phyloP scores from a whole-genome alignment of 2,329 filamentous ascomycete genomes.

The Aspergillus neotritici region DNA sequence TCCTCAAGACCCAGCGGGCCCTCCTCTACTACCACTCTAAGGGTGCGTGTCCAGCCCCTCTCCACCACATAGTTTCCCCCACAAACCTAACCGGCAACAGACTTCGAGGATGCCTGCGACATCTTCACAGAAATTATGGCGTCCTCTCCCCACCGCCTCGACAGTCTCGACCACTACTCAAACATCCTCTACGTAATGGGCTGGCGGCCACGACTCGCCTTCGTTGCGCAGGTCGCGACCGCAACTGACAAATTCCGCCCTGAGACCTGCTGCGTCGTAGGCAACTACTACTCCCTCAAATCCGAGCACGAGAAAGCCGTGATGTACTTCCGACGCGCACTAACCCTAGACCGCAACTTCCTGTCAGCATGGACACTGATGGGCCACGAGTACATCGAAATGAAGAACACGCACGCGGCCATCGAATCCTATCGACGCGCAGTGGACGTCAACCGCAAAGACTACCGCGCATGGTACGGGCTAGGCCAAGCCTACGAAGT shows the following conservation, averaged over 20 bases:
- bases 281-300: slow-evolving; percentile 92
- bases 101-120: slow-evolving; percentile 59
- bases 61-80: neutral
- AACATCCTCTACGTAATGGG: slow-evolving; percentile 96
- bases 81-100: slow-evolving; percentile 26
- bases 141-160: slow-evolving; percentile 65
- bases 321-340: slow-evolving; percentile 89
- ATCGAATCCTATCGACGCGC: slow-evolving; percentile 95
- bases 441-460: slow-evolving; percentile 90
- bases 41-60: slow-evolving; percentile 22
- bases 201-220: slow-evolving; percentile 79
- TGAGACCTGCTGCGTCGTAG: slow-evolving; percentile 93
- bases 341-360: slow-evolving; percentile 84
- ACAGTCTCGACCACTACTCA: slow-evolving; percentile 90
- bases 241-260: slow-evolving; percentile 92
- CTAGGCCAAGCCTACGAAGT: slow-evolving; percentile 96
- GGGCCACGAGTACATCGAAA: slow-evolving; percentile 97
- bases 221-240: slow-evolving; percentile 84
- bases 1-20: slow-evolving; percentile 83
- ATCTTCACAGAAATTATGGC: slow-evolving; percentile 63
- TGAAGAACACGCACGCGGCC: slow-evolving; percentile 96
- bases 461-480: slow-evolving; percentile 97
- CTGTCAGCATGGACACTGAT: slow-evolving; percentile 96
- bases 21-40: slow-evolving; percentile 87
- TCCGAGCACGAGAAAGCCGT: slow-evolving; percentile 97